Evolutionary conservation across 1,284 basidiomycete genomes (phyloP).

Genomic region (Amylostereum areolatum): DNA sequence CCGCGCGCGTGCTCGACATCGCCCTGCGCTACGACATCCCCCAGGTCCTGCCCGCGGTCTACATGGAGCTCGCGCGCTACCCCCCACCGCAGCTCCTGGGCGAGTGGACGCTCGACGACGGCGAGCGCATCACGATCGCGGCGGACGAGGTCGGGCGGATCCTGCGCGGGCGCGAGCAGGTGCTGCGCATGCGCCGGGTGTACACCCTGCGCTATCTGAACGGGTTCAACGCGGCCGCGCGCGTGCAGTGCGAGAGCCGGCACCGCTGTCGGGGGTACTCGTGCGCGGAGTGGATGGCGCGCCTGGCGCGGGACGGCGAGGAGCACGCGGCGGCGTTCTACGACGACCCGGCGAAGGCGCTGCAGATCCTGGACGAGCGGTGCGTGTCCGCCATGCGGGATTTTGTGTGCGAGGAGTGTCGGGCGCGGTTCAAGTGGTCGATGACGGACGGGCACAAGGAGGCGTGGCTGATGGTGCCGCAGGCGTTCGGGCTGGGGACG

Average conservation of each 20-base stretch:
- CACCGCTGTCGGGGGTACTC: not conserved
- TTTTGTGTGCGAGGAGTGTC: not conserved
- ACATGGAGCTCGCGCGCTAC: not conserved
- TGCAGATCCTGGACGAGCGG: not conserved
- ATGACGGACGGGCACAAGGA: not conserved
- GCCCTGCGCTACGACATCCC: not conserved
- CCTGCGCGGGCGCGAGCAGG: not conserved
- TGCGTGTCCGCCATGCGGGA: not conserved
- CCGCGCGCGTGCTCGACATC: not conserved
- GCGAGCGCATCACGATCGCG: not conserved
- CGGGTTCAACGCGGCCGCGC: not conserved
- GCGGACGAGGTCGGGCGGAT: not conserved
- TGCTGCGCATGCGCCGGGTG: not conserved
- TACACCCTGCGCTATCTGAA: not conserved
- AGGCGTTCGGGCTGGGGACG: conserved; percentile 1
- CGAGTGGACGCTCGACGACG: not conserved
- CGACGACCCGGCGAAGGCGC: not conserved
- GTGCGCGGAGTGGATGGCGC: not conserved
- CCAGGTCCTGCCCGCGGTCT: not conserved
- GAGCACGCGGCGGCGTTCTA: no score
- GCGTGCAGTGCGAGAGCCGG: not conserved
- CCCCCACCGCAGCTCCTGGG: not conserved
- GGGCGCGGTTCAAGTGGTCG: not conserved
- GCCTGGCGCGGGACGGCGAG: not conserved
- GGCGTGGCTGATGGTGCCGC: conserved; percentile 4